phyloP scores from a whole-genome alignment of 129 eudicot genomes.

The Flaveria ramosissima region DNA sequence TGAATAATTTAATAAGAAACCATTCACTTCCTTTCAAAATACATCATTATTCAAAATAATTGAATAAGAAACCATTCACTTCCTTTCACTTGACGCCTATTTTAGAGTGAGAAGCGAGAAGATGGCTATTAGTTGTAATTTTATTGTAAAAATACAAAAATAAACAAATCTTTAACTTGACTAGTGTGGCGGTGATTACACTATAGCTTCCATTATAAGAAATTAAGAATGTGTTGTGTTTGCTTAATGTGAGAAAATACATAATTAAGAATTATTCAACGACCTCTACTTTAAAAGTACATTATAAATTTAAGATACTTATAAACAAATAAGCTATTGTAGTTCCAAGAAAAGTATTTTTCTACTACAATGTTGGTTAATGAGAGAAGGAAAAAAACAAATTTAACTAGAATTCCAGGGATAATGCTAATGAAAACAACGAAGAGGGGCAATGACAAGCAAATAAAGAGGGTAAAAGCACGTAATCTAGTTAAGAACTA shows the following conservation, averaged over 20 bases:
- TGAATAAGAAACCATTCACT: no score
- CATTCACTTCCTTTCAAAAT: no score
- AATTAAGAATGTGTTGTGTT: not conserved
- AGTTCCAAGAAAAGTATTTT: slow-evolving; percentile 1
- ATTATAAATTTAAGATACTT: not conserved
- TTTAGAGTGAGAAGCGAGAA: not conserved
- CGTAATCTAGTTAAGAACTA: not conserved
- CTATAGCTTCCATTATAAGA: not conserved
- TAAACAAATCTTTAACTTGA: not conserved
- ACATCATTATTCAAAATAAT: no score
- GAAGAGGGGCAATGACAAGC: not conserved
- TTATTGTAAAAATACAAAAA: not conserved
- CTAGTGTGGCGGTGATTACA: not conserved
- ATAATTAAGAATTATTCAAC: not conserved
- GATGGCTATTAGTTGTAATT: not conserved
- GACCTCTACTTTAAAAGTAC: not conserved
- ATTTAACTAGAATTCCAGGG: not conserved
- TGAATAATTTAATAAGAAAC: no score
- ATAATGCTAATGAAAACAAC: slow-evolving; percentile 13
- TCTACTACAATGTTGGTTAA: not conserved
- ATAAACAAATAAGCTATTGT: not conserved
- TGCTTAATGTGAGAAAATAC: slow-evolving; percentile 11
- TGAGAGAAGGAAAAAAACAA: not conserved
- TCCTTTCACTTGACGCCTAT: not conserved
- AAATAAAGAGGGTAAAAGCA: not conserved